Base-by-base conservation (phyloP, 2,329 filamentous ascomycete species). In the Clonostachys byssicola region DNA sequence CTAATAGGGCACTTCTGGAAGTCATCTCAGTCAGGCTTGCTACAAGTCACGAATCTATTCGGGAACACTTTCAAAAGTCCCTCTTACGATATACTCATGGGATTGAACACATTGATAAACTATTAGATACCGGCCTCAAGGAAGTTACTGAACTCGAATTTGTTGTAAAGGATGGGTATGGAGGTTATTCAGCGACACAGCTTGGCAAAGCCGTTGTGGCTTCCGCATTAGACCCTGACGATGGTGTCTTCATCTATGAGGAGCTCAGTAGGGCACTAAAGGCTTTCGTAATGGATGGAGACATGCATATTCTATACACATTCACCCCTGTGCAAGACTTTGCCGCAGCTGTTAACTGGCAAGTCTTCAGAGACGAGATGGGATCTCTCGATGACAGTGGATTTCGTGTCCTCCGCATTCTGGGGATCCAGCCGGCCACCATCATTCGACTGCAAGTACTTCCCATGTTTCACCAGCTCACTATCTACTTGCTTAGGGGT, bases 211-310 rank as follows among this genome's bases (percentile, higher is more conserved):
- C 88, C 3, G 80, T 89, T 20, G 86, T 91, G 20, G 80, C 83
- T 10, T 88, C 87, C 4, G 82, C 83, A 2, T 77, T 92, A 35
- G 80, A 86, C 44, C 88, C 86, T 0, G 85, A 89, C 49, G 87
- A 91, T 55, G 88, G 88, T 1, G 65, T 88, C 2, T 91, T 90
- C 55, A 75, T 91, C 16, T 72, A 90, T 54, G 73, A 80, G 42
- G 88, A 92, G 61, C 71, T 91, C 43, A 74, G 75, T 48, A 77
- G 77, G 53, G 85, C 87, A 1, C 71, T 91, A 4, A 72, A 78
- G 50, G 85, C 84, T 2, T 91, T 92, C 57, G 88, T 90, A 12
- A 84, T 92, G 79, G 86, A 91, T 57, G 84, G 86, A 5, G 88
- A 92, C 52, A 85, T 92, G 82, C 88, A 91, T 56, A 77, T 89